Percentiles rank a stretch among this genome's conserved stretches.
These are phyloP conservation scores for Apocynum venetum DNA, from an alignment of 257 asterid species.

Conservation along the genomic window DNA sequence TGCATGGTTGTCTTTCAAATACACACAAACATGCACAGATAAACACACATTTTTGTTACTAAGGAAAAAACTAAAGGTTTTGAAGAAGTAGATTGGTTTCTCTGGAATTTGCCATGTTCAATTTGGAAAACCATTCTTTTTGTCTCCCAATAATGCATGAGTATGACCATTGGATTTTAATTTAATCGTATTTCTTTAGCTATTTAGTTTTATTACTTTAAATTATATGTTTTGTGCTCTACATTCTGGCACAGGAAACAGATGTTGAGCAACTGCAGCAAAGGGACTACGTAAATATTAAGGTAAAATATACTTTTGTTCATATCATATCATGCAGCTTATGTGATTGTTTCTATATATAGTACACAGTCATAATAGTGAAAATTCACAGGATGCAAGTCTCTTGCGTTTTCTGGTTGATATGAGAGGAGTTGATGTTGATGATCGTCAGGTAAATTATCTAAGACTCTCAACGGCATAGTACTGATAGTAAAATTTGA, in stretches of 20 bases:
- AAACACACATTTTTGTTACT: not conserved
- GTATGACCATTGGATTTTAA: not conserved
- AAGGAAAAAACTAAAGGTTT: not conserved
- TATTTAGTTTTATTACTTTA: not conserved
- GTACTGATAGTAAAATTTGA: not conserved
- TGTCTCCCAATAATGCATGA: not conserved
- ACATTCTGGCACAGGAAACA: slow-evolving; percentile 53
- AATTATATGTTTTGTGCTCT: not conserved
- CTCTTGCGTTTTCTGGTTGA: slow-evolving; percentile 94
- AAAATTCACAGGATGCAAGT: slow-evolving; percentile 96
- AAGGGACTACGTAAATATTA: slow-evolving; percentile 81
- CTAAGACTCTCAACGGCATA: not conserved
- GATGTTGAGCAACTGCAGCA: slow-evolving; percentile 97
- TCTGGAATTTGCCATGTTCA: not conserved
- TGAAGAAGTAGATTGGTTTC: too few relatives aligned
- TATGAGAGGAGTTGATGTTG: slow-evolving; percentile 97
- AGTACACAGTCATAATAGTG: slow-evolving; percentile 32
- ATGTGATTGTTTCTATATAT: not conserved
- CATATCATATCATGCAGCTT: not conserved
- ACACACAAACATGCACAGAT: too few relatives aligned
- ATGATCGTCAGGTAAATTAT: slow-evolving; percentile 84
- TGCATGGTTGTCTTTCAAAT: not conserved
- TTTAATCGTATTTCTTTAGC: not conserved
- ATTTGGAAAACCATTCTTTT: not conserved
- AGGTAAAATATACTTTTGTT: slow-evolving; percentile 39